Percentiles rank a stretch among this genome's conserved stretches.
These are phyloP conservation scores for Ganoderma sinense DNA, from an alignment of 1,284 basidiomycete genomes.

Conservation along the genomic window DNA sequence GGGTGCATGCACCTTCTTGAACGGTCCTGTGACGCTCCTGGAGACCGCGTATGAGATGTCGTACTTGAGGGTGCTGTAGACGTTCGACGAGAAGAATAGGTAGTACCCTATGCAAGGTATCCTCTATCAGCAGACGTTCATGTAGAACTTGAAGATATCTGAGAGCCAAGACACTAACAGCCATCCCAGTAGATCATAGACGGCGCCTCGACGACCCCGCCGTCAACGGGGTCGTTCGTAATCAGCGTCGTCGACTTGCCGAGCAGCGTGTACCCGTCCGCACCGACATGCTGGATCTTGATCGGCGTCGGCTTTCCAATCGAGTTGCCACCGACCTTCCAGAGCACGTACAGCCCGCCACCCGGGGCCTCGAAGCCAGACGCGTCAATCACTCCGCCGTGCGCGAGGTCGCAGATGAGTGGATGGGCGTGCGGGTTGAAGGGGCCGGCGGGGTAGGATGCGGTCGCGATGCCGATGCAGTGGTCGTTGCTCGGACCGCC, in stretches of 20 bases:
- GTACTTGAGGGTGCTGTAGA: slow-evolving; percentile 31
- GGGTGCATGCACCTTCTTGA: slow-evolving; percentile 26
- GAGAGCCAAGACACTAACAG: neutral
- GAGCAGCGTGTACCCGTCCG: slow-evolving; percentile 29
- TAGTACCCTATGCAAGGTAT: slow-evolving; percentile 17
- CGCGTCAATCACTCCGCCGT: slow-evolving; percentile 35
- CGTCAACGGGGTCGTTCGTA: slow-evolving; percentile 20
- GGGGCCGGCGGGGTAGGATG: slow-evolving; percentile 26
- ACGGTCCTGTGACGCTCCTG: slow-evolving; percentile 30
- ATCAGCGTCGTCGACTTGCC: slow-evolving; percentile 31
- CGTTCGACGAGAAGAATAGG: slow-evolving; percentile 33
- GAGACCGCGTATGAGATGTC: slow-evolving; percentile 35
- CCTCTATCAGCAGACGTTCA: neutral
- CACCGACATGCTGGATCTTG: slow-evolving; percentile 27
- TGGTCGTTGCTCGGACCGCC: slow-evolving; percentile 5
- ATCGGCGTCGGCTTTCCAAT: slow-evolving; percentile 19
- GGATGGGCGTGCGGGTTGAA: slow-evolving; percentile 21
- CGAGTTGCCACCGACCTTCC: slow-evolving; percentile 36
- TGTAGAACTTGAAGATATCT: neutral
- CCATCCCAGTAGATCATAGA: slow-evolving; percentile 14
- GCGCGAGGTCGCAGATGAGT: slow-evolving; percentile 22
- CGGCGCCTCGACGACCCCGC: slow-evolving; percentile 35
- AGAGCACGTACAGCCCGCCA: slow-evolving; percentile 30
- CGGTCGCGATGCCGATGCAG: slow-evolving; percentile 33
- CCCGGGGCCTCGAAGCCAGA: slow-evolving; percentile 31